Conservation (phyloP, 306 rosid genomes). For the Begonia fuchsioides region DNA sequence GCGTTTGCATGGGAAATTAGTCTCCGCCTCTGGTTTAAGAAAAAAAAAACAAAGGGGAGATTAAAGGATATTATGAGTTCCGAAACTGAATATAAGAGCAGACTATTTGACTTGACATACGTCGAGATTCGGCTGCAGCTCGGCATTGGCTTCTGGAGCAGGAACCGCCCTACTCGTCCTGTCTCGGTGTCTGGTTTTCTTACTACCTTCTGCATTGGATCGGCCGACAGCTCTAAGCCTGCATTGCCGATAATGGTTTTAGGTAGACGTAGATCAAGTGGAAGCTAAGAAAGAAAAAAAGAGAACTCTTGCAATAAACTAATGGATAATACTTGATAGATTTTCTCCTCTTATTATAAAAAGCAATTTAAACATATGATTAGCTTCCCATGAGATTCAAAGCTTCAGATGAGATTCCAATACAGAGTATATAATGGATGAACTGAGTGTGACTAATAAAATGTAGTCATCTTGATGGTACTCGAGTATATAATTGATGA, state of each 20-base stretch:
- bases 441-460: too few species aligned
- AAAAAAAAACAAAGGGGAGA: constrained; percentile 8
- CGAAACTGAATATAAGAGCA: constrained; percentile 3
- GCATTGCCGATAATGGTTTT: constrained; percentile 20
- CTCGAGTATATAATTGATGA: too few species aligned
- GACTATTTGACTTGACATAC: constrained; percentile 34
- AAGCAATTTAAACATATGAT: too few species aligned
- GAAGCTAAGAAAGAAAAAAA: background rate
- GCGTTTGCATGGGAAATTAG: constrained; percentile 88
- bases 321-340: too few species aligned
- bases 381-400: too few species aligned
- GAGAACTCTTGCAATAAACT: too few species aligned
- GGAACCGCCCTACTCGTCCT: constrained; percentile 66
- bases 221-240: constrained; percentile 86
- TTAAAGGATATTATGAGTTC: background rate
- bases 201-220: constrained; percentile 63
- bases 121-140: constrained; percentile 86
- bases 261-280: constrained; percentile 11
- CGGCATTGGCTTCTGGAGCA: constrained; percentile 89
- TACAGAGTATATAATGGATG: too few species aligned
- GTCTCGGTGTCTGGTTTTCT: constrained; percentile 74
- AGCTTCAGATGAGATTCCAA: too few species aligned
- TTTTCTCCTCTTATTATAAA: too few species aligned
- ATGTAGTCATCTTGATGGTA: too few species aligned
- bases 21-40: constrained; percentile 59